These are phyloP conservation scores for Metarhizium sp. DNA, from an alignment of 2,329 filamentous ascomycete genomes.

Conservation along the genomic window DNA sequence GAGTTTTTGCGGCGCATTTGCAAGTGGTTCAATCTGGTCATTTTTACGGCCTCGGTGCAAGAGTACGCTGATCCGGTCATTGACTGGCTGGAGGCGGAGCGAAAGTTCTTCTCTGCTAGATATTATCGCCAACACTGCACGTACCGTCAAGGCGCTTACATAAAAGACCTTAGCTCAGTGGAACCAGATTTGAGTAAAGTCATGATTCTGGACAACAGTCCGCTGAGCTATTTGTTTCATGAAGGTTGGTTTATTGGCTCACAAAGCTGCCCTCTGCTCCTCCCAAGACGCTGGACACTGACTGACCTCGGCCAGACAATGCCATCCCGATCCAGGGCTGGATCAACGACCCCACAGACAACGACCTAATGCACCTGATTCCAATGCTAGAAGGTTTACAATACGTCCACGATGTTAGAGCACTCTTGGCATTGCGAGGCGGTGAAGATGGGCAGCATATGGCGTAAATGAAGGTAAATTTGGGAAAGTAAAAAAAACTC, in stretches of 20 bases:
- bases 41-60: conserved; percentile 96
- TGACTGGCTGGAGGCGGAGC: conserved; percentile 94
- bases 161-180: conserved; percentile 93
- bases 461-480: conserved; percentile 19
- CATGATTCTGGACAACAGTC: conserved; percentile 98
- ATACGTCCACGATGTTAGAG: conserved; percentile 92
- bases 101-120: conserved; percentile 88
- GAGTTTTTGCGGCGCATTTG: conserved; percentile 86
- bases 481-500: neutral
- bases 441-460: conserved; percentile 66
- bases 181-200: conserved; percentile 96
- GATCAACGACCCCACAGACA: conserved; percentile 98
- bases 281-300: neutral
- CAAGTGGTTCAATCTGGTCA: conserved; percentile 96
- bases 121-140: conserved; percentile 98
- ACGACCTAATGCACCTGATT: conserved; percentile 85
- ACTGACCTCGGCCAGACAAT: conserved; percentile 58
- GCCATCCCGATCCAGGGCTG: conserved; percentile 98
- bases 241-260: conserved; percentile 56
- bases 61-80: conserved; percentile 98
- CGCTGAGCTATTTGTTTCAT: conserved; percentile 96
- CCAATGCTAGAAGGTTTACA: conserved; percentile 89
- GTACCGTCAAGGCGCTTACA: conserved; percentile 88
- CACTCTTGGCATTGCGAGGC: conserved; percentile 76
- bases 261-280: neutral